Conservation (phyloP, 2,329 filamentous ascomycete genomes). For the Claviceps quebecensis region DNA sequence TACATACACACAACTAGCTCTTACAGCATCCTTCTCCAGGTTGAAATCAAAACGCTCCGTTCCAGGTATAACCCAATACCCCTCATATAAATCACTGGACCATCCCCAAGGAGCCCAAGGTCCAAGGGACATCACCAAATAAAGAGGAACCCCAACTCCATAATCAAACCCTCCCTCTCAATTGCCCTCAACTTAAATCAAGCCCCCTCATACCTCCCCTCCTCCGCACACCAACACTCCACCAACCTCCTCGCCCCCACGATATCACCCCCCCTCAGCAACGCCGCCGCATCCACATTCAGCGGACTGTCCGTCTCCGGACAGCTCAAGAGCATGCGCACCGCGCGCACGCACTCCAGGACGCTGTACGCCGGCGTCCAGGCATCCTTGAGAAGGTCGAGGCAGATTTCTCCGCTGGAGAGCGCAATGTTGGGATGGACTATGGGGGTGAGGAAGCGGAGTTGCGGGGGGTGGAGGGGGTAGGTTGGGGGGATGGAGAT, state of each 20-base stretch:
- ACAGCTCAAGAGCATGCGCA: conserved; percentile 50
- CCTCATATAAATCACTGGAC: too few species aligned
- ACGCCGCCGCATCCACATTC: conserved; percentile 63
- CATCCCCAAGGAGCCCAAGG: neutral
- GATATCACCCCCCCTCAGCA: conserved; percentile 53
- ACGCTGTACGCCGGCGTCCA: conserved; percentile 86
- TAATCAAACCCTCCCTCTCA: neutral
- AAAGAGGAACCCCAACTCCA: neutral
- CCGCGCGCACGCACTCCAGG: conserved; percentile 55
- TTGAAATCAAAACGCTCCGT: too few species aligned
- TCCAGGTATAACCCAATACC: too few species aligned
- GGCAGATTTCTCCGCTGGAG: conserved; percentile 76
- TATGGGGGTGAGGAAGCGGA: conserved; percentile 71
- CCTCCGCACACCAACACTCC: conserved; percentile 48
- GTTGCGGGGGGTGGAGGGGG: conserved; percentile 61
- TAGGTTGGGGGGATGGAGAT: conserved; percentile 68
- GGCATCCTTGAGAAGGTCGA: conserved; percentile 65
- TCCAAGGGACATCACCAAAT: neutral
- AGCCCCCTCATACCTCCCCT: conserved; percentile 23
- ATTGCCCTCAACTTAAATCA: conserved; percentile 13
- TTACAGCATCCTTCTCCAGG: too few species aligned
- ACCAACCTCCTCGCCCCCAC: conserved; percentile 57
- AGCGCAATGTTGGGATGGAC: conserved; percentile 68
- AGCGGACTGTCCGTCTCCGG: conserved; percentile 63
- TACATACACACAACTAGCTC: too few species aligned